A percentile compares a stretch with the other conserved stretches of the same genome.
Evolutionary conservation across 2,329 filamentous ascomycete genomes (phyloP).

Genomic region (Dendryphion nanum): DNA sequence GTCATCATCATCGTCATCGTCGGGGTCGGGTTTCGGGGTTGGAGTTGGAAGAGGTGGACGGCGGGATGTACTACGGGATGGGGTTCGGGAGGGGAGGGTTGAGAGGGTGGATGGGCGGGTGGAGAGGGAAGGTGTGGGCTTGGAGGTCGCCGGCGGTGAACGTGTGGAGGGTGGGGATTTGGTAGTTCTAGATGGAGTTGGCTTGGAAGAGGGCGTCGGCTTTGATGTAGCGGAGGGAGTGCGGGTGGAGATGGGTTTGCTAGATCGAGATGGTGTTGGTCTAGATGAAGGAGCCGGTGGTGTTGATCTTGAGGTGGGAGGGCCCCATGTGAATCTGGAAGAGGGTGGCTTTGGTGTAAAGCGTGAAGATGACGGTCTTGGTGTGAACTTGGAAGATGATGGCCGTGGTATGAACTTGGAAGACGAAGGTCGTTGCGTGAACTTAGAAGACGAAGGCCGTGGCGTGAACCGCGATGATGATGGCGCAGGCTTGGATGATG

Average conservation of each 20-base stretch:
- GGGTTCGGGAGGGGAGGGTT: constrained; percentile 3
- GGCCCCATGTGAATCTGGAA: not conserved
- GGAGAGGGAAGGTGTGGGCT: not conserved
- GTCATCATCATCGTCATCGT: too few species aligned
- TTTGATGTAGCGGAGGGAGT: not conserved
- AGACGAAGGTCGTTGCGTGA: too few species aligned
- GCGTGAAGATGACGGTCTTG: not conserved
- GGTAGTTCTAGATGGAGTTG: constrained; percentile 2
- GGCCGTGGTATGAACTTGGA: too few species aligned
- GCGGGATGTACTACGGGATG: not conserved
- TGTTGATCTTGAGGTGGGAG: not conserved
- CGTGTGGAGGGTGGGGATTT: too few species aligned
- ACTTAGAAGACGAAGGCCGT: not conserved
- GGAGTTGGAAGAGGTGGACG: constrained; percentile 5
- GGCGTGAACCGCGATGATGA: not conserved
- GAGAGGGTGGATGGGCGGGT: constrained; percentile 1
- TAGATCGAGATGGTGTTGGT: not conserved
- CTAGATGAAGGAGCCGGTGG: too few species aligned
- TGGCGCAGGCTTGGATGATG: not conserved
- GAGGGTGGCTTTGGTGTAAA: too few species aligned
- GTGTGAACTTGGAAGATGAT: too few species aligned
- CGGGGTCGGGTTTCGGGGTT: too few species aligned
- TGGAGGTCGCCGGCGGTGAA: not conserved
- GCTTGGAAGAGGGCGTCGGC: constrained; percentile 6
- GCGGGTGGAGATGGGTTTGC: not conserved